Percentiles rank a stretch among this genome's conserved stretches.
Evolutionary conservation across 192 early-diverging fungal genomes (phyloP).

Genomic region (Mortierella hygrophila): DNA sequence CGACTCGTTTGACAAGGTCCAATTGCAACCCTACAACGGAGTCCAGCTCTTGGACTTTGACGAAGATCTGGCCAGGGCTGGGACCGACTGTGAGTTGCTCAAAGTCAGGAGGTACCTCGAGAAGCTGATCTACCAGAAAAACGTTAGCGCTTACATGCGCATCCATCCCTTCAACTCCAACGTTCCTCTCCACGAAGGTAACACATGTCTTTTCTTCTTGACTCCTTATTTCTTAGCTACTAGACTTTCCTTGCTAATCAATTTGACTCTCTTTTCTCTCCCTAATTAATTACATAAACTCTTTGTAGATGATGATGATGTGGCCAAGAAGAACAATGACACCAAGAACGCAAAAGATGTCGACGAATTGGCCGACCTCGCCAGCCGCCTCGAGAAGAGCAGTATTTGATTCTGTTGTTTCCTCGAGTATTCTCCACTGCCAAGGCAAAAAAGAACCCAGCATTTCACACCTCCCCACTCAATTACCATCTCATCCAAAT

Average conservation of each 20-base stretch:
- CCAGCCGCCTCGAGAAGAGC: slow-evolving; percentile 20
- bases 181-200: slow-evolving; percentile 7
- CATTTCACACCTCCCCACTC: background rate
- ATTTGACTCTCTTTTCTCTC: background rate
- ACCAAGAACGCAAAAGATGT: background rate
- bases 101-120: slow-evolving; percentile 60
- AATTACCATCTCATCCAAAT: background rate
- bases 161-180: slow-evolving; percentile 53
- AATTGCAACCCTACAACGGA: slow-evolving; percentile 65
- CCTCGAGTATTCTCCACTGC: background rate
- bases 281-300: background rate
- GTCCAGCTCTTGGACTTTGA: slow-evolving; percentile 60
- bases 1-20: slow-evolving; percentile 61
- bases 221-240: background rate
- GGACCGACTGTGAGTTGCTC: slow-evolving; percentile 59
- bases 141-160: slow-evolving; percentile 64
- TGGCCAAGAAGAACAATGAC: slow-evolving; percentile 2
- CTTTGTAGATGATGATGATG: background rate
- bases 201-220: background rate
- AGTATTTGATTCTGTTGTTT: background rate
- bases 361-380: slow-evolving; percentile 20
- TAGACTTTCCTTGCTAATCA: background rate
- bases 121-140: slow-evolving; percentile 51
- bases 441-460: background rate
- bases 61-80: background rate